Base-by-base conservation (phyloP, 768 basidiomycete species). In the Pulveroboletus sp. region DNA sequence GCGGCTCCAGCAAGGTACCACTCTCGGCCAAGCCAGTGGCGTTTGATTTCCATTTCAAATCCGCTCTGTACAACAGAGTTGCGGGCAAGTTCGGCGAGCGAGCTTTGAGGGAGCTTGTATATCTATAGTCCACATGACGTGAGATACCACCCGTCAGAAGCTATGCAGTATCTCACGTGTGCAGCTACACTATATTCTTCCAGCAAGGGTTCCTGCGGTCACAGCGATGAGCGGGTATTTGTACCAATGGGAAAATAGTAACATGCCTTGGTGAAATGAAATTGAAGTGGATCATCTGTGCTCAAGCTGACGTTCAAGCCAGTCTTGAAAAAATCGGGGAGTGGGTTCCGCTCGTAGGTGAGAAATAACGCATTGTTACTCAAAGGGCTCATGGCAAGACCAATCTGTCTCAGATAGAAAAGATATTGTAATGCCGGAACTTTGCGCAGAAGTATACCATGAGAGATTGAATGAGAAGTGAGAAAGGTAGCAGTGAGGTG, bases 171-270 rank as follows among this genome's bases (percentile, higher is more conserved):
- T 64, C 85, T 58, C 53, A 91, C 90, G 73, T 97, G 95, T 2
- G 97, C 94, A 1, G 97, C 97, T 10, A 98, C 95, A 40, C 91
- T 94, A 64, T 98, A 99, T 63, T 99, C 97, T 62, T 99, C 97
- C 48, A 97, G 70, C 13, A 97, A 69, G 6, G 94, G 94, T 73
- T 97, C 94, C 90, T 94, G 58, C 5, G 43, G 27, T 41, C 9
- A 23, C 31, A 37, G 27, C 10, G 47, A 42, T 16, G 44, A 46
- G 24, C 27, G 33, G 33, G 16, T 8, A 24, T 44, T 37, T 16
- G n/a, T 34, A 36, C 31, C 13, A 14, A 27, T 39, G 2, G 9
- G 6, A 19, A 23, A 14, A 36, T 1, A 10, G n/a, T n/a, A 23
- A 25, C 50, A 29, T 43, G 86, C 94, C 77, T 97, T 97, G 25